Evolutionary conservation across 257 asterid genomes (phyloP).

Genomic region (Prunella vulgaris): DNA sequence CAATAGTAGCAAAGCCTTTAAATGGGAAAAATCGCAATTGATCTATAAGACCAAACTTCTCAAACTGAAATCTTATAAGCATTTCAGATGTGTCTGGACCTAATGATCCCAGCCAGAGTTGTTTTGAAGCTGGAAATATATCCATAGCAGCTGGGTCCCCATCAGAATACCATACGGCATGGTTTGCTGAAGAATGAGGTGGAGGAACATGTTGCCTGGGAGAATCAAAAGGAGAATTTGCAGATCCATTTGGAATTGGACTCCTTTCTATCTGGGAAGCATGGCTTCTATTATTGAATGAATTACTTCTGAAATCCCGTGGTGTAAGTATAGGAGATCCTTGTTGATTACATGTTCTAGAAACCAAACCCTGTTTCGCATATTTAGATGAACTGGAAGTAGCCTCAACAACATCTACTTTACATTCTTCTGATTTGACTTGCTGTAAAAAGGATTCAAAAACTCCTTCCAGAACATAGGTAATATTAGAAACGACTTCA

Average conservation of each 20-base stretch:
- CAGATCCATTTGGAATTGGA: constrained; percentile 44
- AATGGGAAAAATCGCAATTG: constrained; percentile 49
- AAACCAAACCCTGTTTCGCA: constrained; percentile 34
- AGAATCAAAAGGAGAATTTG: constrained; percentile 54
- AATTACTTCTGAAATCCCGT: constrained; percentile 51
- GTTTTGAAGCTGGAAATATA: constrained; percentile 75
- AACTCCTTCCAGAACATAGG: constrained; percentile 57
- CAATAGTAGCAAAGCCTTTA: constrained; percentile 69
- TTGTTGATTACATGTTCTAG: constrained; percentile 41
- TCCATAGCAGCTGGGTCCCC: constrained; percentile 84
- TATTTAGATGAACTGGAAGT: constrained; percentile 40
- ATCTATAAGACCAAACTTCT: constrained; percentile 69
- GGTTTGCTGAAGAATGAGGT: constrained; percentile 46
- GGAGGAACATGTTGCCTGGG: constrained; percentile 45
- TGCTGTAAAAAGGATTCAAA: constrained; percentile 55
- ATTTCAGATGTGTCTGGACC: constrained; percentile 81
- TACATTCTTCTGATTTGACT: constrained; percentile 42
- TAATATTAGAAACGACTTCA: constrained; percentile 56
- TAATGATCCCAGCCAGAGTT: constrained; percentile 75
- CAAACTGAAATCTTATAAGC: constrained; percentile 66
- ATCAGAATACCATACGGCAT: constrained; percentile 51
- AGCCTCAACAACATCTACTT: constrained; percentile 38
- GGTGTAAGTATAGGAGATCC: constrained; percentile 55
- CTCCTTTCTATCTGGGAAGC: constrained; percentile 52
- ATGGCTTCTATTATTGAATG: constrained; percentile 45